These are phyloP conservation scores for Metschnikowia orientalis DNA, from an alignment of 805 yeast species.

Conservation along the genomic window DNA sequence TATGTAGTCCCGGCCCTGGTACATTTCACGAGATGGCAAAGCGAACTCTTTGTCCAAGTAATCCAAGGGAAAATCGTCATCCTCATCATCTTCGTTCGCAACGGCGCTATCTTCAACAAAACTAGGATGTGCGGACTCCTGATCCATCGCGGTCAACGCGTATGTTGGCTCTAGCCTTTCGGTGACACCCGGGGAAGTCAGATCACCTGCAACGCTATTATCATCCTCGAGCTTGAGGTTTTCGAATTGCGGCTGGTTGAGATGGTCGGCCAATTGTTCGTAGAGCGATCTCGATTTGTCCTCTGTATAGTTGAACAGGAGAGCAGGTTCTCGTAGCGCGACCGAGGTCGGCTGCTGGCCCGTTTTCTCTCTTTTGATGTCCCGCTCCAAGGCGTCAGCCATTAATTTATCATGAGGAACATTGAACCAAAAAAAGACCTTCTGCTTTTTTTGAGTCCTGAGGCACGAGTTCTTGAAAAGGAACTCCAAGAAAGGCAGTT, in stretches of 20 bases:
- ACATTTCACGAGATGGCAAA: conserved; percentile 3
- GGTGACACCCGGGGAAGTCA: conserved; percentile 1
- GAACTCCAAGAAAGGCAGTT: conserved; percentile 78
- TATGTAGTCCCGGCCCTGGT: conserved; percentile 21
- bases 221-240: conserved; percentile 14
- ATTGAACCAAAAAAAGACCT: conserved; percentile 94
- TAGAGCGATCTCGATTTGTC: conserved; percentile 49
- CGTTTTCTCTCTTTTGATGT: conserved; percentile 68
- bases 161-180: conserved; percentile 1
- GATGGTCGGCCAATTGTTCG: conserved; percentile 51
- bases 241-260: conserved; percentile 21
- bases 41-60: conserved; percentile 47
- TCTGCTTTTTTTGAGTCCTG: conserved; percentile 93
- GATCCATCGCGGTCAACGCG: background rate
- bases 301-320: conserved; percentile 54
- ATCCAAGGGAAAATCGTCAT: conserved; percentile 70
- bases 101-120: conserved; percentile 9
- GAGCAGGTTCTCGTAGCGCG: conserved; percentile 72
- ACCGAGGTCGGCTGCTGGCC: conserved; percentile 66
- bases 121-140: background rate
- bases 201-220: background rate
- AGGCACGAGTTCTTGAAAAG: conserved; percentile 81
- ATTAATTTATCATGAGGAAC: conserved; percentile 91
- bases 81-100: conserved; percentile 29
- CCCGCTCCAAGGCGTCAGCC: conserved; percentile 91